Conservation (phyloP, 352 stramenopile species). For the Pythium aquatile region DNA sequence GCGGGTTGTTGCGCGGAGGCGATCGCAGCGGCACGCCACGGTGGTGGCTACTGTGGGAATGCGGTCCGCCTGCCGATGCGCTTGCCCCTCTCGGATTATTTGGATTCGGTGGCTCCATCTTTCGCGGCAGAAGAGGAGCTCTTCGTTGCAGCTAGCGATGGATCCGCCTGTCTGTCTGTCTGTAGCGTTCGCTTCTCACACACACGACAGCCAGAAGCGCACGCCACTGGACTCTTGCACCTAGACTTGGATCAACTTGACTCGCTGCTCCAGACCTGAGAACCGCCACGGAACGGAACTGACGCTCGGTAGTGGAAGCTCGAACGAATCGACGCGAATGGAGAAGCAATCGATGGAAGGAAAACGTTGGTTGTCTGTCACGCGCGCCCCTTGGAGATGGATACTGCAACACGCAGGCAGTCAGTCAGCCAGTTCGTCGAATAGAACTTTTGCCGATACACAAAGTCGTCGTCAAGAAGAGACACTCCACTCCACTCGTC, state of each 20-base stretch:
- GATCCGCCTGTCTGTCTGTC: not conserved
- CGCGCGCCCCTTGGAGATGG: slow-evolving; percentile 2
- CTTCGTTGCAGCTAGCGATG: not conserved
- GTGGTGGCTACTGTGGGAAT: not conserved
- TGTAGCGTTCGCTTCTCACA: not conserved
- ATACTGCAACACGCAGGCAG: not conserved
- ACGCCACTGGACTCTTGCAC: not conserved
- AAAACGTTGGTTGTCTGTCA: not conserved
- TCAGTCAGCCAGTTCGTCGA: not conserved
- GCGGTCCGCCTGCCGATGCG: not conserved
- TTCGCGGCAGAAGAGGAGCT: slow-evolving; percentile 5
- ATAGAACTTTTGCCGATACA: not conserved
- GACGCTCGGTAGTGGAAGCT: not conserved
- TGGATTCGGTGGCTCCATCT: slow-evolving; percentile 8
- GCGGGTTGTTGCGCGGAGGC: not conserved
- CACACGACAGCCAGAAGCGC: no score
- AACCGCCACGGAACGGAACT: not conserved
- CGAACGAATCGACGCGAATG: not conserved
- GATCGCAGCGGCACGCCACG: not conserved
- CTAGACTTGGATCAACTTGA: not conserved
- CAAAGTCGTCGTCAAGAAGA: not conserved
- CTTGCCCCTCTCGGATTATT: slow-evolving; percentile 6
- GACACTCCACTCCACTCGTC: not conserved
- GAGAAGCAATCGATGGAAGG: not conserved
- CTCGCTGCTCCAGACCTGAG: not conserved